These are phyloP conservation scores for Scheffersomyces titani DNA, from an alignment of 1,139 yeast genomes.

Conservation along the genomic window DNA sequence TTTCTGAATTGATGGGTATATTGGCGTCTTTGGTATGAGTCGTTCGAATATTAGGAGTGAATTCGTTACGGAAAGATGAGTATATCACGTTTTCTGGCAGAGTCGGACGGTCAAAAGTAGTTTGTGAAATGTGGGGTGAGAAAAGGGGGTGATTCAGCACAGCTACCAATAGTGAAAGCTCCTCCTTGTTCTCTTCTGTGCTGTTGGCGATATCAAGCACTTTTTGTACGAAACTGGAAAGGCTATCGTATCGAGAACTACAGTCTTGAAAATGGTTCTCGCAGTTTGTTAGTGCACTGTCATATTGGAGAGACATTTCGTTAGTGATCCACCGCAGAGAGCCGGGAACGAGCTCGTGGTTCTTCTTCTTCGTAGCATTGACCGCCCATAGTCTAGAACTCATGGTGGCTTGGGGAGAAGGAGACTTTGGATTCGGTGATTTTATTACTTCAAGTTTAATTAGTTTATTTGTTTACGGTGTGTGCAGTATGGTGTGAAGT, in stretches of 20 bases:
- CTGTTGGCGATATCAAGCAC: neutral
- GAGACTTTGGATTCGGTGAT: neutral
- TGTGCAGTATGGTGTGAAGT: neutral
- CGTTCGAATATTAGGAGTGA: neutral
- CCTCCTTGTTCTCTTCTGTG: neutral
- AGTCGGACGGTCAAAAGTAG: neutral
- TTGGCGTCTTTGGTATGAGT: neutral
- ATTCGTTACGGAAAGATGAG: neutral
- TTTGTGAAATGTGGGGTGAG: neutral
- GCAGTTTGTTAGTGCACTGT: slow-evolving; percentile 25
- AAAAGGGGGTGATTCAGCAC: neutral
- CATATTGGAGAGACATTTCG: slow-evolving; percentile 30
- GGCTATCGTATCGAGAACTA: neutral
- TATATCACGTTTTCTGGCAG: neutral
- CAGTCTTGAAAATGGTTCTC: slow-evolving; percentile 8
- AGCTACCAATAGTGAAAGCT: neutral
- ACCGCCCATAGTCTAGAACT: slow-evolving; percentile 37
- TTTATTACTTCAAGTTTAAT: neutral
- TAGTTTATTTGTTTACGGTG: neutral
- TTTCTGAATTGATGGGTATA: neutral
- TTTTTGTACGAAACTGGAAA: neutral
- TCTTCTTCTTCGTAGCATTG: slow-evolving; percentile 28
- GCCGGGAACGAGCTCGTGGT: slow-evolving; percentile 35
- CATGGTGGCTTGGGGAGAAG: slow-evolving; percentile 12
- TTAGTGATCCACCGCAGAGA: slow-evolving; percentile 41